These are phyloP conservation scores for Fomitopsis betulina DNA, from an alignment of 1,284 basidiomycete species.

Conservation along the genomic window DNA sequence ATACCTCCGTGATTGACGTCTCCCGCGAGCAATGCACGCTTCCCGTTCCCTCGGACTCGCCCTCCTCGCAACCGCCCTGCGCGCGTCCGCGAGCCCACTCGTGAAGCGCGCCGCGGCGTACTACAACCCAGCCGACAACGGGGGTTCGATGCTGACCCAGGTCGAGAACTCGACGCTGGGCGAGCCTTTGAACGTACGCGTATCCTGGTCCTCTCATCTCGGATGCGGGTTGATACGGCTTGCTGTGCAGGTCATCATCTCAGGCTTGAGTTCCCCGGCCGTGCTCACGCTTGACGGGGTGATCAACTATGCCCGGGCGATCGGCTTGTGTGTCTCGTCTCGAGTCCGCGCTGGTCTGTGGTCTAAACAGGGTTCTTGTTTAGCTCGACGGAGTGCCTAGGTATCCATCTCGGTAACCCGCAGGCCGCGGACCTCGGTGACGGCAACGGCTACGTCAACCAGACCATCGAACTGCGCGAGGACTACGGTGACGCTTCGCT, in stretches of 20 bases:
- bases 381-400: slow-evolving; percentile 71
- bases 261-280: slow-evolving; percentile 60
- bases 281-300: slow-evolving; percentile 65
- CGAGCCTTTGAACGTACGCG: slow-evolving; percentile 64
- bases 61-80: neutral
- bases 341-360: too few species aligned
- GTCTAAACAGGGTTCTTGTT: too few species aligned
- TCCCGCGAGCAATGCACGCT: slow-evolving; percentile 1
- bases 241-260: slow-evolving; percentile 45
- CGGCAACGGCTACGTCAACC: slow-evolving; percentile 54
- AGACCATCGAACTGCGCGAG: slow-evolving; percentile 62
- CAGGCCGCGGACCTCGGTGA: slow-evolving; percentile 73
- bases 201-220: neutral
- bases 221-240: too few species aligned
- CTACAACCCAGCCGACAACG: slow-evolving; percentile 38
- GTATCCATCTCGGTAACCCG: slow-evolving; percentile 56
- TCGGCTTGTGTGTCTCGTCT: slow-evolving; percentile 49
- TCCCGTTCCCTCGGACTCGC: neutral
- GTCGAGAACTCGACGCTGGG: slow-evolving; percentile 41
- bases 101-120: slow-evolving; percentile 28
- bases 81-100: neutral
- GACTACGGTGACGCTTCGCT: slow-evolving; percentile 52
- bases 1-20: neutral
- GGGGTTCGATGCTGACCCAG: slow-evolving; percentile 51
- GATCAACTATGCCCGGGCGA: slow-evolving; percentile 51